Evolutionary conservation across 495 filamentous ascomycete genomes (phyloP), one percentile per base, ranked within the genome.

Genomic region (Podospora tetraspora): DNA sequence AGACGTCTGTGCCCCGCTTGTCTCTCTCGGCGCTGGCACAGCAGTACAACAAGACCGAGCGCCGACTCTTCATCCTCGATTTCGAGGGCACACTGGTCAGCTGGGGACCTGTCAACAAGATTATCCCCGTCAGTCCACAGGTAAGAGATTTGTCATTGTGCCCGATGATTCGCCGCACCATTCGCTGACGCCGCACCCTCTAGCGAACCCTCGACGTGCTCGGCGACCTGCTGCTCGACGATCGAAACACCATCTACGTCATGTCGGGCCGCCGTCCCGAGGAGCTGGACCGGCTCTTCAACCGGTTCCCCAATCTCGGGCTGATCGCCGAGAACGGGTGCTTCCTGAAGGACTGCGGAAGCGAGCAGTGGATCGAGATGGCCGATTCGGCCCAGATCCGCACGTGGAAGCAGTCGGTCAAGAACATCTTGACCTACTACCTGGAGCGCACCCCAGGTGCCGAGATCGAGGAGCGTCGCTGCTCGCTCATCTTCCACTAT

Each of bases 291-390:
- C 84, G 87, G 1, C 81, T 96, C 10, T 97, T 97, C 84, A 86
- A 87, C 29, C 82, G 88, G 60, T 89, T 96, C 3, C 87, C 89
- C 22, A 87, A 89, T 61, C 81, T 97, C 2, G 94, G 94, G 2
- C 81, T 97, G 19, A 94, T 97, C 70, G 92, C 94, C 13, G 94
- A 97, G 78, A 96, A 95, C 75, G 94, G 94, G 3, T 96, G 91
- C 73, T 97, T 93, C 77, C 79, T 96, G 58, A 90, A 91, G 71
- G 85, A 90, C 68, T 86, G 85, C 63, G 83, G 87, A n/a, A 81
- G 79, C 19, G 83, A 84, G 12, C 79, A 82, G 22, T 97, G 94
- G 94, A 86, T 83, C 30, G 86, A 88, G 68, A 85, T 96, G 73
- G 88, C 88, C 9, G 89, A 96, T 75, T 76, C 84, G 21, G 79